Evolutionary conservation across 768 basidiomycete species (phyloP).

Genomic region (Mrakia frigida): DNA sequence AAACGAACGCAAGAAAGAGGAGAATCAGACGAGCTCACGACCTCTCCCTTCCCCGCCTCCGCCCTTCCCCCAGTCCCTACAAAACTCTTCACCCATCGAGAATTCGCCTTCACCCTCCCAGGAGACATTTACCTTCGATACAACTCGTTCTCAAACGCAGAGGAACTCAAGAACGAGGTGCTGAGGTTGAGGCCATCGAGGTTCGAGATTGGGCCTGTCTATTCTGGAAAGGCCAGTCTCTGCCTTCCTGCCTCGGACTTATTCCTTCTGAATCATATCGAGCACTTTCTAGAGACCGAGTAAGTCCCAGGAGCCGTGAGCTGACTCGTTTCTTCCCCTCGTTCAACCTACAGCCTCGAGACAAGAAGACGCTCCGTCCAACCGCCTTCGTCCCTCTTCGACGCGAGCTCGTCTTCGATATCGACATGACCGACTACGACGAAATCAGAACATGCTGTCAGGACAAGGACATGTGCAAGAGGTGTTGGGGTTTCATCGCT

Average conservation of each 20-base stretch:
- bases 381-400: slow-evolving; percentile 63
- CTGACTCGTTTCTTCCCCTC: neutral
- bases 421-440: slow-evolving; percentile 99
- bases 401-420: slow-evolving; percentile 97
- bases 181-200: slow-evolving; percentile 78
- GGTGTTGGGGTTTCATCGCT: slow-evolving; percentile 93
- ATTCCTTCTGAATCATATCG: neutral
- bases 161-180: slow-evolving; percentile 88
- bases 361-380: slow-evolving; percentile 76
- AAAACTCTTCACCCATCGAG: slow-evolving; percentile 82
- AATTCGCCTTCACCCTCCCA: slow-evolving; percentile 88
- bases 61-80: slow-evolving; percentile 49
- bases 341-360: slow-evolving; percentile 60
- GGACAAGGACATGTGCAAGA: slow-evolving; percentile 79
- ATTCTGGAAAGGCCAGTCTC: slow-evolving; percentile 70
- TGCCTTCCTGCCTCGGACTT: neutral
- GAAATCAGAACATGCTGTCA: slow-evolving; percentile 90
- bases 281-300: no score
- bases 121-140: slow-evolving; percentile 92
- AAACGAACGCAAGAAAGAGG: no score
- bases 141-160: slow-evolving; percentile 75
- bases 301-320: neutral
- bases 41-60: neutral
- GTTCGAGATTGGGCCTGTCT: slow-evolving; percentile 95
- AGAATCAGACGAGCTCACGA: slow-evolving; percentile 1